A percentile compares a stretch with the other conserved stretches of the same genome.
phyloP scores from a whole-genome alignment of 345 rosid species.

The Eucalyptus polyanthemos region DNA sequence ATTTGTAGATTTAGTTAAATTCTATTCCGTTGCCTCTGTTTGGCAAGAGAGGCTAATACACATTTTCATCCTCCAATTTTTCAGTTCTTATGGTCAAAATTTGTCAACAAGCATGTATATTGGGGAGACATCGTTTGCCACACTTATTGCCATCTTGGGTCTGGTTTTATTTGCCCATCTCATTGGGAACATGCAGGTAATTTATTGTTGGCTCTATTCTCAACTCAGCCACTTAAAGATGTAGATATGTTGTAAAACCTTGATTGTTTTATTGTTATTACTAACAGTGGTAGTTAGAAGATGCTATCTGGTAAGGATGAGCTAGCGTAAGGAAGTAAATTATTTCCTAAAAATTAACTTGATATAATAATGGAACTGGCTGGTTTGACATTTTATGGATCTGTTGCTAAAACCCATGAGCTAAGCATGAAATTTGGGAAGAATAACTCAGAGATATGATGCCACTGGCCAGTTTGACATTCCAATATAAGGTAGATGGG shows the following conservation, averaged over 20 bases:
- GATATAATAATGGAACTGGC: background rate
- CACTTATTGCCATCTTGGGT: slow-evolving; percentile 72
- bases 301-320: background rate
- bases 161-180: slow-evolving; percentile 85
- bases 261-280: background rate
- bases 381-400: background rate
- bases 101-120: slow-evolving; percentile 70
- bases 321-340: background rate
- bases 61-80: background rate
- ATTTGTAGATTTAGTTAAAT: background rate
- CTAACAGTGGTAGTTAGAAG: background rate
- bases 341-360: background rate
- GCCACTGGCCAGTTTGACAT: background rate
- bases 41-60: background rate
- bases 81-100: slow-evolving; percentile 91
- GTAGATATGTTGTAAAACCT: background rate
- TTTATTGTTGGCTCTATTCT: background rate
- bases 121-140: slow-evolving; percentile 83
- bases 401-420: background rate
- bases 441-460: background rate
- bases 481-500: background rate
- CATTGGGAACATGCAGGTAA: slow-evolving; percentile 98
- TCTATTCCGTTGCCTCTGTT: background rate
- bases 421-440: background rate
- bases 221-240: background rate